Conservation (phyloP, 805 yeast genomes). For the Pichia thaimueangensis region DNA sequence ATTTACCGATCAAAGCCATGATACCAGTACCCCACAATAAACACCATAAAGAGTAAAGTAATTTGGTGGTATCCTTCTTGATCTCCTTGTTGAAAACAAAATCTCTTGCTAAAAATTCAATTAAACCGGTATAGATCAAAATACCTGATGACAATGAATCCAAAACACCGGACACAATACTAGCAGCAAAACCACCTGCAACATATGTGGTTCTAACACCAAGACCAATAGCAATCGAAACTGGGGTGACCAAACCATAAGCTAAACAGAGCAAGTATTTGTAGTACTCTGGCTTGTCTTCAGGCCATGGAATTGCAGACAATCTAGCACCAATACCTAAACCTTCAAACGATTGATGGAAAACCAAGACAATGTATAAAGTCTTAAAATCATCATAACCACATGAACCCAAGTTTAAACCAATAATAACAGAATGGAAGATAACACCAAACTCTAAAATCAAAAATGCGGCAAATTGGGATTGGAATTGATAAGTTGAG, state of each 20-base stretch:
- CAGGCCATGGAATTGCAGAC: conserved; percentile 43
- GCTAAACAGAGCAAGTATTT: conserved; percentile 46
- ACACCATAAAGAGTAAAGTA: conserved; percentile 41
- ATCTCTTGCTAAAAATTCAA: conserved; percentile 72
- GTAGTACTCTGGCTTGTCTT: conserved; percentile 17
- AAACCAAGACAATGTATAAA: conserved; percentile 54
- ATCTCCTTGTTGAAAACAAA: conserved; percentile 55
- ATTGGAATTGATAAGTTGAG: conserved; percentile 9
- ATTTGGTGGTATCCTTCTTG: conserved; percentile 41
- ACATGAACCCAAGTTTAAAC: conserved; percentile 65
- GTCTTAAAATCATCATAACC: conserved; percentile 61
- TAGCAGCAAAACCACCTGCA: conserved; percentile 47
- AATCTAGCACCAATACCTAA: conserved; percentile 74
- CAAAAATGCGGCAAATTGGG: conserved; percentile 16
- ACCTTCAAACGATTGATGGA: conserved; percentile 80
- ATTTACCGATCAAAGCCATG: conserved; percentile 68
- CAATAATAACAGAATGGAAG: conserved; percentile 75
- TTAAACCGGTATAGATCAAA: conserved; percentile 63
- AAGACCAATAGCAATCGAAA: conserved; percentile 68
- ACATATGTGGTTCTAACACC: conserved; percentile 58
- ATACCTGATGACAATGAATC: conserved; percentile 73
- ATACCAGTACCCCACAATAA: conserved; percentile 57
- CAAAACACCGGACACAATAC: conserved; percentile 60
- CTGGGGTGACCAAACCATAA: conserved; percentile 56
- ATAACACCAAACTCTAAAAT: conserved; percentile 63